Evolutionary conservation across 768 basidiomycete species (phyloP), one percentile per base, ranked within the genome.

Genomic region (Leccinum ochraceum): DNA sequence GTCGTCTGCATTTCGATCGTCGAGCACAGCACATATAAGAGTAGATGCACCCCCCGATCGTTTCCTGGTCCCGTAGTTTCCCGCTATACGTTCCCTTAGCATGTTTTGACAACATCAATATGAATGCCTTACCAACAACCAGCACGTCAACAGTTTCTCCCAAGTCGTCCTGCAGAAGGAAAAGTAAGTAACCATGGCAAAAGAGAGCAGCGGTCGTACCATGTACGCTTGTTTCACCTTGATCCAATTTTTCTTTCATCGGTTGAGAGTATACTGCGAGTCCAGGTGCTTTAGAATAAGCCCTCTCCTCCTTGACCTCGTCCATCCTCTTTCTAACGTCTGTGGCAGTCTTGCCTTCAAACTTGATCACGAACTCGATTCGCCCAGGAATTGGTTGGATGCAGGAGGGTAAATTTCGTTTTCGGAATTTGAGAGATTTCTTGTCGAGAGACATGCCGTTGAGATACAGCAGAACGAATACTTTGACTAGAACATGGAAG

Each of bases 191-290:
- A 17, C n/a, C 1, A 16, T 20, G 16, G 39, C 39, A 37, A 32
- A 2, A 4, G 9, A 44, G 3, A 2, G 24, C 5, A 16, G 22
- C 1, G 11, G 24, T 70, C 77, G 55, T 64, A 90, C 91, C 87
- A 92, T 90, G 65, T 92, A 94, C 71, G 94, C 92, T 1, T 90
- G 90, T 67, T 93, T 92, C 24, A 94, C 89, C 78, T 99, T 99
- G 68, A 96, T 86, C 96, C 97, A 99, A 67, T 92, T 89, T 72
- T 86, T 84, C 66, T 90, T 93, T 60, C 97, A 81, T 1, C 92
- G 94, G 66, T 95, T 95, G 51, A 97, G 77, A 13, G 86, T 80
- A 73, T 99, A 99, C 62, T 87, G 82, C 0, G 90, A 85, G 24
- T 83, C 76, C 0, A 88, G 88, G 65, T 94, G 89, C 73, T 99